Percentiles rank a stretch among this genome's conserved stretches.
Evolutionary conservation across 805 yeast genomes (phyloP).

Genomic region (Lipomyces spencermartinsiae): DNA sequence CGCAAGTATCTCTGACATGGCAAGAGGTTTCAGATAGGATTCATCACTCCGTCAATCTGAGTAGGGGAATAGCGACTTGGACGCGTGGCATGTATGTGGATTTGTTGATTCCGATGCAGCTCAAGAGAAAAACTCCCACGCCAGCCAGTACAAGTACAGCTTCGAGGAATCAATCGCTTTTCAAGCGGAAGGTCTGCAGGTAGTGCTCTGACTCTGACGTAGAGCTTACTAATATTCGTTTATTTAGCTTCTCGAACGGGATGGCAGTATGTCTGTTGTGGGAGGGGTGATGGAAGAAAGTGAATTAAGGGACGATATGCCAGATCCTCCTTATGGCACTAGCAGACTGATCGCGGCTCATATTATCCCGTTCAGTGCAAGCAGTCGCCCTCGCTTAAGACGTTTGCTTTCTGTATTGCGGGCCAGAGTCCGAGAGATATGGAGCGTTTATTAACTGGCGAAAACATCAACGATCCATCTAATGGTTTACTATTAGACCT

Average conservation of each 20-base stretch:
- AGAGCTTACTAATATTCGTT: not conserved
- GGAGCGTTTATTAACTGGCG: too few relatives aligned
- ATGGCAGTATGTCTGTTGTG: not conserved
- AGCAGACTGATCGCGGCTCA: too few relatives aligned
- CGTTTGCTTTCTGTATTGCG: too few relatives aligned
- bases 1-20: not conserved
- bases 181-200: conserved; percentile 1
- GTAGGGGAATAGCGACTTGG: not conserved
- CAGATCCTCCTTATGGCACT: too few relatives aligned
- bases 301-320: too few relatives aligned
- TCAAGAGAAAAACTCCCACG: not conserved
- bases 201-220: not conserved
- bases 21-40: not conserved
- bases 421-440: too few relatives aligned
- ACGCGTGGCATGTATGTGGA: not conserved
- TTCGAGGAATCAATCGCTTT: not conserved
- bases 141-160: not conserved
- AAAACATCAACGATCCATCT: too few relatives aligned
- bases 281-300: not conserved
- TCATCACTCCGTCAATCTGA: not conserved
- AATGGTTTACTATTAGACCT: too few relatives aligned
- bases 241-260: not conserved
- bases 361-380: too few relatives aligned
- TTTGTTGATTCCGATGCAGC: not conserved
- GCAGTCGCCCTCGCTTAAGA: too few relatives aligned